A percentile compares a stretch with the other conserved stretches of the same genome.
Evolutionary conservation across 768 basidiomycete species (phyloP).

Genomic region (Phaffia australis): DNA sequence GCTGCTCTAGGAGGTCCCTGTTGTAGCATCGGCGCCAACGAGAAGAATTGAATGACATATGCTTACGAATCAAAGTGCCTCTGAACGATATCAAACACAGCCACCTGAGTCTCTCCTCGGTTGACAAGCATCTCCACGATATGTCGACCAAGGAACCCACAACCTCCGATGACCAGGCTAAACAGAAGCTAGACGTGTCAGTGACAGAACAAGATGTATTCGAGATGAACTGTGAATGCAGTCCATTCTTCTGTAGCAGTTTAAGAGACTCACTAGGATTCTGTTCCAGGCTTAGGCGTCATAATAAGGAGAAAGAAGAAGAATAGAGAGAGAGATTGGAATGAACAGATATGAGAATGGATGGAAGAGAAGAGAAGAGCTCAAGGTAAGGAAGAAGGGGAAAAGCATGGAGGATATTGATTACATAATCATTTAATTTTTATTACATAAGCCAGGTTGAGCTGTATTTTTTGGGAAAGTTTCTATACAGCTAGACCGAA

Average conservation of each 20-base stretch:
- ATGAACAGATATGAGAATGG: no score
- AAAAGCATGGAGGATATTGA: no score
- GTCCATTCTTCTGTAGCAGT: neutral
- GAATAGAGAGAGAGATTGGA: neutral
- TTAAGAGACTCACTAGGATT: conserved; percentile 19
- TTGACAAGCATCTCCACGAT: conserved; percentile 76
- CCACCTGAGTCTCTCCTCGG: conserved; percentile 61
- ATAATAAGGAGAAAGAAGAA: neutral
- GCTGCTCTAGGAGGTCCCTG: no score
- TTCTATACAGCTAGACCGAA: no score
- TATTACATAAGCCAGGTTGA: no score
- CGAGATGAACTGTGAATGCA: neutral
- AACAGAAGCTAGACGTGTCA: conserved; percentile 42
- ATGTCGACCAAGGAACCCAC: conserved; percentile 75
- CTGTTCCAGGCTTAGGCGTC: conserved; percentile 23
- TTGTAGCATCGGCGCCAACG: neutral
- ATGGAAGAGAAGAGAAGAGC: no score
- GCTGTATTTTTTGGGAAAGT: no score
- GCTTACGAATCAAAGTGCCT: conserved; percentile 52
- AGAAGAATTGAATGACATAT: neutral
- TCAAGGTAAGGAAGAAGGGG: no score
- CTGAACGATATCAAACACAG: conserved; percentile 85
- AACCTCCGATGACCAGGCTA: conserved; percentile 88
- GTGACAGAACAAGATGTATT: no score
- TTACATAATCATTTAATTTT: no score